Base-by-base conservation (phyloP, 805 yeast genomes). In the Schwanniomyces sp. region DNA sequence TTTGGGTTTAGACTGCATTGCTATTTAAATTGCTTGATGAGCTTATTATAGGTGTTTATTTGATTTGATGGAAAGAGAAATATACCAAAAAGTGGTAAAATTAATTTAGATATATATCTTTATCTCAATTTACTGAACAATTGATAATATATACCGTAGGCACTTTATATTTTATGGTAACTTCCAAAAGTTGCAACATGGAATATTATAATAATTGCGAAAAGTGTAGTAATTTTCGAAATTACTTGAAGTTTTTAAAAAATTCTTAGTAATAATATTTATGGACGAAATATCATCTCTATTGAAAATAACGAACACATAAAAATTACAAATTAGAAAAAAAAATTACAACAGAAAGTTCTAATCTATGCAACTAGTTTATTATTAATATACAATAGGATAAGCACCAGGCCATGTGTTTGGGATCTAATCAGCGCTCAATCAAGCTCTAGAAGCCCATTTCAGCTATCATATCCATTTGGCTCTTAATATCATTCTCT, bases 381-480 rank as follows among this genome's bases (percentile, higher is more conserved):
- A 32, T 32, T 32, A 32, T 14, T 14, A 16, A 14, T 32, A 32
- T 32, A 32, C 17, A 32, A 14, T 29, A 7, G 36, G 21, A 16
- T 32, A 32, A 32, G 36, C 36, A 32, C 36, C 36, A 32, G 36
- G 36, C 36, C 36, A 16, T 32, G n/a, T 32, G 18, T 32, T 14
- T 14, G 36, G 7, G 36, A 32, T 21, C 24, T 14, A 6, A 16
- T 16, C 14, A 32, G 14, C 17, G 10, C 11, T 32, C 5, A 7
- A 14, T 14, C 7, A 9, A 6, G 14, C 17, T 32, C 41, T 43
- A 64, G 27, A 73, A 57, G 26, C 59, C 74, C 62, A 79, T 69
- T 4, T 73, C 80, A 16, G 75, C 70, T 17, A 80, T 65, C 53
- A 78, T 50, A 47, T 79, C 82, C 49, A 80, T 52, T 57, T 80